Evolutionary conservation across 2,329 filamentous ascomycete species (phyloP).

Genomic region (Ciborinia camelliae): DNA sequence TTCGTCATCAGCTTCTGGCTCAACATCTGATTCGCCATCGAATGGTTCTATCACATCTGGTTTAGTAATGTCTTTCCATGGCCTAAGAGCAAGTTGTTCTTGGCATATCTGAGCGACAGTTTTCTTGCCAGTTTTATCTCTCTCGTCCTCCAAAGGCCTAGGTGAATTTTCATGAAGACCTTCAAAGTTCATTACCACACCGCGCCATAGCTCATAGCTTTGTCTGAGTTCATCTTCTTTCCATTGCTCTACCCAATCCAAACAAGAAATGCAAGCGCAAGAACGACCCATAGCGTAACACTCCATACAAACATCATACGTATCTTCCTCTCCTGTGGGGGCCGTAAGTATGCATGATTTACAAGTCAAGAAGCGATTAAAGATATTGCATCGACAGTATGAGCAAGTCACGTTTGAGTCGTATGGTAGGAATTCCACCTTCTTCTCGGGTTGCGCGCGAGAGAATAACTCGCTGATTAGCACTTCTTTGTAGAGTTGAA

Average conservation of each 20-base stretch:
- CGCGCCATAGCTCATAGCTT: constrained; percentile 80
- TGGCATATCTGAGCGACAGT: constrained; percentile 91
- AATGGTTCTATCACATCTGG: constrained; percentile 27
- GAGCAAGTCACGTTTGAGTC: constrained; percentile 93
- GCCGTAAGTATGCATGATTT: constrained; percentile 70
- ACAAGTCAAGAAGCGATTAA: constrained; percentile 94
- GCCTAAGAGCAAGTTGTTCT: constrained; percentile 74
- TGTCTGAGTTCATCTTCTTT: constrained; percentile 72
- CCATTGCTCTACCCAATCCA: constrained; percentile 93
- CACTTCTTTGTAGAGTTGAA: constrained; percentile 73
- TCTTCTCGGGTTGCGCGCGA: constrained; percentile 57
- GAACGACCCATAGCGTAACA: constrained; percentile 97
- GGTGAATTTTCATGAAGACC: constrained; percentile 67
- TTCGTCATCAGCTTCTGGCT: constrained; percentile 61
- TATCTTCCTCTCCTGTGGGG: constrained; percentile 71
- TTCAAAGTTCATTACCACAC: constrained; percentile 71
- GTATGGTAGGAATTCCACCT: constrained; percentile 73
- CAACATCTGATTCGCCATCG: constrained; percentile 46
- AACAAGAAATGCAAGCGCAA: constrained; percentile 79
- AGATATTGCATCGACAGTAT: constrained; percentile 93
- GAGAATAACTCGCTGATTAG: constrained; percentile 84
- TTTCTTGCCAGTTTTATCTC: constrained; percentile 66
- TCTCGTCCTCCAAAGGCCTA: constrained; percentile 66
- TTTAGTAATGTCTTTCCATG: constrained; percentile 73
- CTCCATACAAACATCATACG: constrained; percentile 96